Evolutionary conservation across 1,284 basidiomycete genomes (phyloP), one percentile per base, ranked within the genome.

Genomic region (Trichosporon asahii): DNA sequence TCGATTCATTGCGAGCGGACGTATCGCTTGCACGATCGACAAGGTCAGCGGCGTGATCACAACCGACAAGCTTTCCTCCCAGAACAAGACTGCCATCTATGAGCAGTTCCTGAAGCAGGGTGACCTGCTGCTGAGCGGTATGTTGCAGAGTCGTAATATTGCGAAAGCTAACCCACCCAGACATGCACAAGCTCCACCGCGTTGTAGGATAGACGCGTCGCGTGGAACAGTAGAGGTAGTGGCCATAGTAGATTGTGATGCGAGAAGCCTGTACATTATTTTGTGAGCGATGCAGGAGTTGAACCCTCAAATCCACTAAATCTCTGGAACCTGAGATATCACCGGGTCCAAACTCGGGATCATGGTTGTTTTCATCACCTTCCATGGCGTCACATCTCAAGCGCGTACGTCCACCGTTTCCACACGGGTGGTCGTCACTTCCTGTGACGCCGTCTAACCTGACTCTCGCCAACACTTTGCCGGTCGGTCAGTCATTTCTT

Each of bases 1-100:
- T 21, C 89, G 91, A 6, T 97, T 98, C 85, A 98, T 99, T 77
- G 91, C 95, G 2, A 89, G 89, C 18, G 92, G 92, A n/a, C 87
- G 95, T 14, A 84, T 98, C 64, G 90, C 94, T 72, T 94, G 92
- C 76, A 90, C 91, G 8, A 98, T 99, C 74, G 95, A 98, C 86
- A 94, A 94, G 80, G 96, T 98, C 35, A 88, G 91, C 70, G 94
- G 94, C 0, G 88, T 98, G 33, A 94, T 98, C 12, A 93, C 95
- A 84, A 98, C 95, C n/a, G 95, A 93, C 68, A 87, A 95, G 70
- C 91, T 94, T 14, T 88, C 89, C 6, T 83, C 89, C 35, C 86
- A 87, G 74, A 84, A 84, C 73, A 97, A 98, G 87, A 93, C 91
- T 70, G 90, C 90, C 60, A 90, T 95, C 78, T 98, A 98, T 80